Conservation (phyloP, 805 yeast species). For the Lipomyces kockii region DNA sequence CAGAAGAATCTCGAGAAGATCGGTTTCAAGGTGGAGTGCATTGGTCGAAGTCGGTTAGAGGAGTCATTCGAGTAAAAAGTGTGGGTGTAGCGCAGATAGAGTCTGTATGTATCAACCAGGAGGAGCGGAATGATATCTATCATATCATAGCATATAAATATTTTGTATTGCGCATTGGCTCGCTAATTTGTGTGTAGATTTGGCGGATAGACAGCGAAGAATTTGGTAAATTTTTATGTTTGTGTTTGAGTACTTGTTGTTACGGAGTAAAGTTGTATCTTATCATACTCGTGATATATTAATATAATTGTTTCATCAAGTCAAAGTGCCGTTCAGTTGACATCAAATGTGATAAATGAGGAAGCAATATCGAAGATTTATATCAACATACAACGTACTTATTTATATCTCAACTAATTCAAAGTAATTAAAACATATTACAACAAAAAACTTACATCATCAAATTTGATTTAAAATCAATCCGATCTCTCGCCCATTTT, state of each 20-base stretch:
- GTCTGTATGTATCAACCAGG: not conserved
- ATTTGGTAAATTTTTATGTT: not conserved
- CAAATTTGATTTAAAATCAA: not conserved
- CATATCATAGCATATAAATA: not conserved
- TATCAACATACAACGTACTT: not conserved
- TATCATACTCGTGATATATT: not conserved
- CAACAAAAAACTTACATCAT: not conserved
- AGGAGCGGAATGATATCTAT: not conserved
- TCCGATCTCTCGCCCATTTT: too few relatives aligned
- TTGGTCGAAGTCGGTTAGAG: conserved; percentile 38
- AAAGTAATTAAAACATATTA: not conserved
- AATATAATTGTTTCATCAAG: not conserved
- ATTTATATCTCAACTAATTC: not conserved
- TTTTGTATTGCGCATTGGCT: not conserved
- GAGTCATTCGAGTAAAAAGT: conserved; percentile 26
- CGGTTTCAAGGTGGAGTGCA: conserved; percentile 42
- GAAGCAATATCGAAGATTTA: not conserved
- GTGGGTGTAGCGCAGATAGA: not conserved
- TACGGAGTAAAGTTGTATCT: not conserved
- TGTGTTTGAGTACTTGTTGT: not conserved
- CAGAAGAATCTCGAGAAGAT: conserved; percentile 39
- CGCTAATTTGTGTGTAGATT: not conserved
- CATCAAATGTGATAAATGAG: too few relatives aligned
- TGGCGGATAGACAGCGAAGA: not conserved
- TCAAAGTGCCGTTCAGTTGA: too few relatives aligned